Percentiles rank a stretch among this genome's conserved stretches.
Conservation (phyloP, 805 yeast genomes). For the Henningerozyma blattae region DNA sequence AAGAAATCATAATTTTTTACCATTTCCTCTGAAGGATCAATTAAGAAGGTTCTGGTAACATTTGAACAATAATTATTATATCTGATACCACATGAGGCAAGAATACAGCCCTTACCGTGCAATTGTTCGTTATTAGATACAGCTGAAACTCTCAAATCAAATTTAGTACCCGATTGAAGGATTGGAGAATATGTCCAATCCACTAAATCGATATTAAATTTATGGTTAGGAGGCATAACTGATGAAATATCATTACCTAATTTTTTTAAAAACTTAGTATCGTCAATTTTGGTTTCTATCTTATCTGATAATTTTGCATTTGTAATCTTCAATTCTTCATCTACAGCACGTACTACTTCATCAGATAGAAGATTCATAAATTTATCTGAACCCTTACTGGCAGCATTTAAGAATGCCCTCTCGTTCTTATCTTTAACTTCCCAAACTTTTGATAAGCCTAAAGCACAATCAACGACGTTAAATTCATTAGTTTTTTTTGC, state of each 20-base stretch:
- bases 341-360: slow-evolving; percentile 78
- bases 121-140: slow-evolving; percentile 54
- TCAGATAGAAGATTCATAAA: slow-evolving; percentile 76
- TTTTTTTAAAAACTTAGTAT: slow-evolving; percentile 49
- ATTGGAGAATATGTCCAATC: slow-evolving; percentile 95
- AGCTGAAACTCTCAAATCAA: slow-evolving; percentile 76
- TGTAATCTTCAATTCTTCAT: slow-evolving; percentile 69
- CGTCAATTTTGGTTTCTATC: slow-evolving; percentile 75
- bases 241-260: slow-evolving; percentile 36
- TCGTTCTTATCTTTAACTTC: slow-evolving; percentile 77
- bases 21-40: slow-evolving; percentile 76
- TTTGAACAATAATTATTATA: slow-evolving; percentile 85
- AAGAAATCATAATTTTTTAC: slow-evolving; percentile 71
- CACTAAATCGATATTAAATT: slow-evolving; percentile 60
- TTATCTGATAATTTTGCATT: slow-evolving; percentile 63
- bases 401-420: slow-evolving; percentile 47
- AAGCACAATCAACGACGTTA: slow-evolving; percentile 37
- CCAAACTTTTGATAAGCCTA: slow-evolving; percentile 43
- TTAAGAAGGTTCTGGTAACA: slow-evolving; percentile 75
- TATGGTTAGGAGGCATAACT: slow-evolving; percentile 34
- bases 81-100: slow-evolving; percentile 75
- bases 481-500: slow-evolving; percentile 30
- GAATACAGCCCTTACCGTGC: slow-evolving; percentile 63
- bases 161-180: slow-evolving; percentile 77
- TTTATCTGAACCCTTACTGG: slow-evolving; percentile 65